Evolutionary conservation across 768 basidiomycete genomes (phyloP).

Genomic region (Cytidiella melzeri): DNA sequence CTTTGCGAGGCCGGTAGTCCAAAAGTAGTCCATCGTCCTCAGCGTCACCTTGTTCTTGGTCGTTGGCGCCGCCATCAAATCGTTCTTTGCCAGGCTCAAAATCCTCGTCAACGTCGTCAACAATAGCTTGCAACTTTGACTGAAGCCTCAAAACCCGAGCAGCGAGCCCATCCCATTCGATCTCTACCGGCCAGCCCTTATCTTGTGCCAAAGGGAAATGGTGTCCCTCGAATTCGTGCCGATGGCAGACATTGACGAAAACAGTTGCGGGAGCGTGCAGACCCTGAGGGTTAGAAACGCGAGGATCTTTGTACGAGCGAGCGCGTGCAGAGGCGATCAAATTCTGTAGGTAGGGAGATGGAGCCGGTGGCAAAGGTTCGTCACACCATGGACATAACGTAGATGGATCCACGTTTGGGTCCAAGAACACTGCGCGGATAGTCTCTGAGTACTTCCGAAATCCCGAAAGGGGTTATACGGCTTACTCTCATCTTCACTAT

Average conservation of each 20-base stretch:
- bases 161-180: slow-evolving; percentile 56
- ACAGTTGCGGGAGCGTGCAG: slow-evolving; percentile 42
- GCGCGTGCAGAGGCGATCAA: slow-evolving; percentile 46
- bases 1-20: slow-evolving; percentile 27
- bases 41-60: slow-evolving; percentile 18
- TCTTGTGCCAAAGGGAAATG: slow-evolving; percentile 65
- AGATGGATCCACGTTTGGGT: slow-evolving; percentile 50
- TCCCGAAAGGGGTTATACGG: not conserved
- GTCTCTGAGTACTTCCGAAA: not conserved
- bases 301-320: slow-evolving; percentile 55
- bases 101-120: slow-evolving; percentile 38
- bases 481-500: slow-evolving; percentile 18
- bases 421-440: slow-evolving; percentile 40
- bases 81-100: slow-evolving; percentile 15
- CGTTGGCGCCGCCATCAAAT: slow-evolving; percentile 17
- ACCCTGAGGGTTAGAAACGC: slow-evolving; percentile 64
- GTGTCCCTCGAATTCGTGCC: slow-evolving; percentile 71
- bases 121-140: slow-evolving; percentile 39
- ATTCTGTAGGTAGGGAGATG: slow-evolving; percentile 50
- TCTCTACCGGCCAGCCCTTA: slow-evolving; percentile 72
- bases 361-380: slow-evolving; percentile 52
- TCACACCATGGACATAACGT: slow-evolving; percentile 82
- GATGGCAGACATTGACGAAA: slow-evolving; percentile 67
- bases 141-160: slow-evolving; percentile 49
- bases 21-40: slow-evolving; percentile 12